A percentile compares a stretch with the other conserved stretches of the same genome.
Evolutionary conservation across 2,329 filamentous ascomycete genomes (phyloP).

Genomic region (Neurospora sp.): DNA sequence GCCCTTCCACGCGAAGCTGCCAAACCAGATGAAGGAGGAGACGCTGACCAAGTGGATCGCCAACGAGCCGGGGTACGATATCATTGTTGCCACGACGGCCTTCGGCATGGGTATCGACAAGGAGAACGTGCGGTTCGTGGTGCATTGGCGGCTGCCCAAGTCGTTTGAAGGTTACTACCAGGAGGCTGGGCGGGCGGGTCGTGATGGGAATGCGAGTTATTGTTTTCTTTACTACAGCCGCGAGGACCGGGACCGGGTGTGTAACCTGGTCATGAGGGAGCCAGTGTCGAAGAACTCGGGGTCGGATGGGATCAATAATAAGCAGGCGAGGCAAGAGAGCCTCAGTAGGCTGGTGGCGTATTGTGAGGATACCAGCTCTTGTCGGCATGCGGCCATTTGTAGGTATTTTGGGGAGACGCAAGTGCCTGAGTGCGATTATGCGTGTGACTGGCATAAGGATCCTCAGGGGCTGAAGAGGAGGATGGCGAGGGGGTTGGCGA

Average conservation of each 20-base stretch:
- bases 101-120: conserved; percentile 99
- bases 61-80: conserved; percentile 68
- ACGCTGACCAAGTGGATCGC: conserved; percentile 62
- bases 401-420: conserved; percentile 64
- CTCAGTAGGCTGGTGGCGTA: conserved; percentile 63
- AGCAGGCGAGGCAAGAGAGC: conserved; percentile 47
- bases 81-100: conserved; percentile 90
- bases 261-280: conserved; percentile 42
- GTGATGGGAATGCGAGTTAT: conserved; percentile 76
- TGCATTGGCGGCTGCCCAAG: conserved; percentile 89
- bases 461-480: conserved; percentile 43
- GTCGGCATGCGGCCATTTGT: conserved; percentile 66
- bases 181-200: conserved; percentile 82
- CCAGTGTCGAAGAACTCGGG: conserved; percentile 24
- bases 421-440: conserved; percentile 55
- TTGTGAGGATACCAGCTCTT: conserved; percentile 65
- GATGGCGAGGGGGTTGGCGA: conserved; percentile 45
- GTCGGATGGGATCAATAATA: conserved; percentile 19
- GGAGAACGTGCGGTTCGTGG: conserved; percentile 84
- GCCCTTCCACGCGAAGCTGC: conserved; percentile 61
- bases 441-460: conserved; percentile 73
- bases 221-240: conserved; percentile 88
- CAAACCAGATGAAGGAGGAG: conserved; percentile 58
- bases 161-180: conserved; percentile 96
- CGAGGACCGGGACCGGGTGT: conserved; percentile 71